These are phyloP conservation scores for Umbelopsis sp. DNA, from an alignment of 192 early-diverging fungal species.

Conservation along the genomic window DNA sequence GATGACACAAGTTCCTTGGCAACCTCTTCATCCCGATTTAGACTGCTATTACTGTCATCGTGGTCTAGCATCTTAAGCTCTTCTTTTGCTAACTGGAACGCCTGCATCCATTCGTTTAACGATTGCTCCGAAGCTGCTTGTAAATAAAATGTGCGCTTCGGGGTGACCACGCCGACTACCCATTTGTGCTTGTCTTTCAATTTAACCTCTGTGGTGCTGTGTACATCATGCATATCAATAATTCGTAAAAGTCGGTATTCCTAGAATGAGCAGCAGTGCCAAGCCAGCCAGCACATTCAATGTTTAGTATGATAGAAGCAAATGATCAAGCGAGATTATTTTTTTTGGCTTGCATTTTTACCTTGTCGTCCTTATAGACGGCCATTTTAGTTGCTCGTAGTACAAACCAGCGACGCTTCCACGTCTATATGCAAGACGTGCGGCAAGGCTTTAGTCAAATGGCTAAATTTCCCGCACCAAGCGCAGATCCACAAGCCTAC, in stretches of 20 bases:
- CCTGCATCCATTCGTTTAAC: constrained; percentile 76
- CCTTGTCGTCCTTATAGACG: constrained; percentile 84
- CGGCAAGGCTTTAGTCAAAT: background rate
- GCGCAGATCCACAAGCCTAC: background rate
- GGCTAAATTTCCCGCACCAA: background rate
- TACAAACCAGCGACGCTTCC: constrained; percentile 90
- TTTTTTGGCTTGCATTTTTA: constrained; percentile 26
- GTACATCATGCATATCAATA: constrained; percentile 71
- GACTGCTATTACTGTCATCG: constrained; percentile 34
- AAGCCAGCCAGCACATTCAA: background rate
- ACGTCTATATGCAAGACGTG: constrained; percentile 53
- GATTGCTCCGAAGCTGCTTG: constrained; percentile 56
- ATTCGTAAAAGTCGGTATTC: constrained; percentile 81
- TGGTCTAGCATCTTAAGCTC: constrained; percentile 28
- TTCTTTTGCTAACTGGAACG: constrained; percentile 62
- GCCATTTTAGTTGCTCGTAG: constrained; percentile 76
- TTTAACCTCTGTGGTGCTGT: constrained; percentile 71
- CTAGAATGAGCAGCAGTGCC: constrained; percentile 30
- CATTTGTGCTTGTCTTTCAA: constrained; percentile 62
- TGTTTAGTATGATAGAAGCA: too few species aligned
- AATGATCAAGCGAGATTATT: background rate
- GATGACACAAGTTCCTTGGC: constrained; percentile 38
- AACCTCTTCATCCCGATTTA: constrained; percentile 32
- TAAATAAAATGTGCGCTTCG: constrained; percentile 71
- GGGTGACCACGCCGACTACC: constrained; percentile 80